phyloP scores from a whole-genome alignment of 306 rosid species.

The Cucumis melo region DNA sequence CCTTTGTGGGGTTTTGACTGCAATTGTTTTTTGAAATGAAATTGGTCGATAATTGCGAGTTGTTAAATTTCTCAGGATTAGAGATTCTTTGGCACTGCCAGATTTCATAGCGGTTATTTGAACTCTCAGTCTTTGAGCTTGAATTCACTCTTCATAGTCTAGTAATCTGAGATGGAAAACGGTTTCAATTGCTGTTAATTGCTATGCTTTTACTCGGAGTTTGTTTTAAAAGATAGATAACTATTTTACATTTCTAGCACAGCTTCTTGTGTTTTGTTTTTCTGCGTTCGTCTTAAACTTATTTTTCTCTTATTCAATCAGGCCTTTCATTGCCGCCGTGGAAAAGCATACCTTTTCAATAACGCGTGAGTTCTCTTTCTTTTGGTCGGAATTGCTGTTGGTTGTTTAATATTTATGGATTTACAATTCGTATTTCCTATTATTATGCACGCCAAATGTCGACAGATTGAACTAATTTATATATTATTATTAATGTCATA shows the following conservation, averaged over 20 bases:
- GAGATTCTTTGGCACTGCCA: not conserved
- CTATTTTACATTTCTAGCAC: not conserved
- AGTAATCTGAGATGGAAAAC: not conserved
- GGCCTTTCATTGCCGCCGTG: slow-evolving; percentile 59
- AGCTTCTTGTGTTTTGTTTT: not conserved
- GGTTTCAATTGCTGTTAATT: not conserved
- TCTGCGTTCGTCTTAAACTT: not conserved
- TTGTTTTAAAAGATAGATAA: not conserved
- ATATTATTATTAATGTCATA: not conserved
- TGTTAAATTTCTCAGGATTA: not conserved
- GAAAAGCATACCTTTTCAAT: slow-evolving; percentile 75
- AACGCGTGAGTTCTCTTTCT: slow-evolving; percentile 46
- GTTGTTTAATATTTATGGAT: not conserved
- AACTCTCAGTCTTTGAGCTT: not conserved
- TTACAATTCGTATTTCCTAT: not conserved
- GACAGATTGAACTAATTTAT: not conserved
- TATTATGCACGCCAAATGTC: not conserved
- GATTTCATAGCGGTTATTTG: not conserved
- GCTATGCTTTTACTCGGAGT: not conserved
- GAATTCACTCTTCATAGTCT: not conserved
- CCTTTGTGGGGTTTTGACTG: not conserved
- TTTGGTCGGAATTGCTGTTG: not conserved
- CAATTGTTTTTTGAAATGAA: not conserved
- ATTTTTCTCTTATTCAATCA: slow-evolving; percentile 16
- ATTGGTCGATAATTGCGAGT: not conserved